phyloP scores from a whole-genome alignment of 73 alveolate species.

The Halteria grandinella region DNA sequence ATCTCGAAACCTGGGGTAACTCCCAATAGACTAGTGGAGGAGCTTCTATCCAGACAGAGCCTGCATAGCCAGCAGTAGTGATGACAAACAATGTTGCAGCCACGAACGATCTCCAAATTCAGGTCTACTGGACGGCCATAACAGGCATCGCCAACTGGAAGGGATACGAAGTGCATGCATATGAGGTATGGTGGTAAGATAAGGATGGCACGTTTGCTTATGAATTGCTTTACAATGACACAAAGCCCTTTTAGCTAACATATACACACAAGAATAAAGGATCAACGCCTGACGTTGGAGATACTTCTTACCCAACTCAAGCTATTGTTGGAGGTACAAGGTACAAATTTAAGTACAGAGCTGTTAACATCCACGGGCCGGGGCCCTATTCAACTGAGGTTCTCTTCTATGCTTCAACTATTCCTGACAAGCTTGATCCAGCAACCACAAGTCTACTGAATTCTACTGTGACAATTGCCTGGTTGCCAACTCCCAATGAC shows the following conservation, averaged over 20 bases:
- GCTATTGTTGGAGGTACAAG: too few relatives aligned
- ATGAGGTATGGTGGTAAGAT: constrained; percentile 27
- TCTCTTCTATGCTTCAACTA: too few relatives aligned
- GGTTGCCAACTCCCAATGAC: too few relatives aligned
- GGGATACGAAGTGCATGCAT: constrained; percentile 21
- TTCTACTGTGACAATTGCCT: too few relatives aligned
- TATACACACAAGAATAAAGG: neutral
- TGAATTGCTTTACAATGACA: constrained; percentile 53
- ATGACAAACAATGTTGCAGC: neutral
- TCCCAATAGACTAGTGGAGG: neutral
- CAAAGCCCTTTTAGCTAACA: neutral
- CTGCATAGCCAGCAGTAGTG: constrained; percentile 9
- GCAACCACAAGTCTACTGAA: too few relatives aligned
- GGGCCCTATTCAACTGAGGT: too few relatives aligned
- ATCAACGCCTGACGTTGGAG: too few relatives aligned
- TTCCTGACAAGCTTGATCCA: too few relatives aligned
- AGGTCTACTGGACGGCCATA: neutral
- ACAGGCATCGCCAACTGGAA: neutral
- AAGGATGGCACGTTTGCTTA: neutral
- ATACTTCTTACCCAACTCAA: too few relatives aligned
- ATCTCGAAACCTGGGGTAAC: neutral
- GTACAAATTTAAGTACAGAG: constrained; percentile 51
- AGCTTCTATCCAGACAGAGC: constrained; percentile 1
- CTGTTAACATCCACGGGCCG: constrained; percentile 22
- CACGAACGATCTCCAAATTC: too few relatives aligned